These are phyloP conservation scores for Globisporangium lucens DNA, from an alignment of 352 stramenopile genomes.

Conservation along the genomic window DNA sequence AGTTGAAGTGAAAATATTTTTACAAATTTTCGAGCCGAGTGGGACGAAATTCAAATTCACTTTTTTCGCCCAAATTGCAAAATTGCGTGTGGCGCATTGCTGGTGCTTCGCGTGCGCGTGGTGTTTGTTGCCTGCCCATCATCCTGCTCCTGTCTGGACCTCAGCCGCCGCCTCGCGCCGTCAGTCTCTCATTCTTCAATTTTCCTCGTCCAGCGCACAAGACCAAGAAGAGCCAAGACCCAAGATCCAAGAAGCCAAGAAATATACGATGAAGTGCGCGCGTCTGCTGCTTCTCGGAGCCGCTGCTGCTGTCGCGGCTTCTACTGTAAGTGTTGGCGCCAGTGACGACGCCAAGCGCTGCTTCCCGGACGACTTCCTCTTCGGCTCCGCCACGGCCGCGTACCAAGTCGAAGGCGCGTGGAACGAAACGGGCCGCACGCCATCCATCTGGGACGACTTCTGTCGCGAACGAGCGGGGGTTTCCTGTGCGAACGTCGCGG, in stretches of 20 bases:
- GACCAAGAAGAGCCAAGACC: no score
- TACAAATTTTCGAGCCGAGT: no score
- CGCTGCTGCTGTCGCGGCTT: neutral
- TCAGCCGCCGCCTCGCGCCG: no score
- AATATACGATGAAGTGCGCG: neutral
- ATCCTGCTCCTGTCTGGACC: neutral
- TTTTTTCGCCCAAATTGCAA: no score
- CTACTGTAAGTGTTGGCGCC: neutral
- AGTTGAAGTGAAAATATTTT: no score
- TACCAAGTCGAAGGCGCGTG: conserved; percentile 94
- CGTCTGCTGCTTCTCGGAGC: neutral
- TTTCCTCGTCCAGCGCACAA: neutral
- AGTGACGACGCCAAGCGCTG: conserved; percentile 25
- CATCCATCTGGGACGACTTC: conserved; percentile 92
- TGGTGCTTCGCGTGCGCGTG: no score
- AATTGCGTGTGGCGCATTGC: no score
- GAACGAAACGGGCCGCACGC: conserved; percentile 73
- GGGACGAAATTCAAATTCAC: no score
- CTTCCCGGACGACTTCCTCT: conserved; percentile 78
- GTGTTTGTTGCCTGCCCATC: neutral
- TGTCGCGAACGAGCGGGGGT: conserved; percentile 49
- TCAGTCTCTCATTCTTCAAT: neutral
- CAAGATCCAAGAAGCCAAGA: no score
- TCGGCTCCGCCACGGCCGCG: conserved; percentile 87
- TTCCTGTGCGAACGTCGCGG: conserved; percentile 86